A percentile compares a stretch with the other conserved stretches of the same genome.
Conservation (phyloP, 306 rosid genomes). For the Dryas drummondii region DNA sequence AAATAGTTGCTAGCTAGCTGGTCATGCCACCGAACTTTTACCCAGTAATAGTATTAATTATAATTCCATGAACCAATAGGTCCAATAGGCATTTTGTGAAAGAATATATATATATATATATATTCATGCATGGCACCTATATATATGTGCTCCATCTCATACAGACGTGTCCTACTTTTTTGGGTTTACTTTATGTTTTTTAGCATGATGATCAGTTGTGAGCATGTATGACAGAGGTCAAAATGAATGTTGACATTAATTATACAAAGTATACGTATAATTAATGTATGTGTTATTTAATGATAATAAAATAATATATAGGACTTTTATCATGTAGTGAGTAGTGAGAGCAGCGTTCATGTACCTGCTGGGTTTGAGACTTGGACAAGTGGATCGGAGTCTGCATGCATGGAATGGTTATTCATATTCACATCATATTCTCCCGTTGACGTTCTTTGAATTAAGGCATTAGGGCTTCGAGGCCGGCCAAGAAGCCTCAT, state of each 20-base stretch:
- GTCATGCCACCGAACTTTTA: too few species aligned
- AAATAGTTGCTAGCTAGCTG: too few species aligned
- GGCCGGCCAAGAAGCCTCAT: conserved; percentile 6
- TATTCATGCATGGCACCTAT: not conserved
- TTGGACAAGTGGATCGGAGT: not conserved
- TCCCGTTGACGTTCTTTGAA: conserved; percentile 23
- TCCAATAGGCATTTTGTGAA: not conserved
- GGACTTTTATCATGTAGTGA: not conserved
- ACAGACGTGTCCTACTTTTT: not conserved
- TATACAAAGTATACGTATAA: not conserved
- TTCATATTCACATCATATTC: not conserved
- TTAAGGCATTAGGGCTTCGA: not conserved
- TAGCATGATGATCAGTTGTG: not conserved
- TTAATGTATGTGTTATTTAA: too few species aligned
- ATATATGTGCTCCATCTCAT: not conserved
- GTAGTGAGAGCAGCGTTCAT: conserved; percentile 21
- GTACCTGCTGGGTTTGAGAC: conserved; percentile 16
- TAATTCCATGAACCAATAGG: too few species aligned
- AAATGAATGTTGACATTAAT: not conserved
- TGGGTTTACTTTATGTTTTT: not conserved
- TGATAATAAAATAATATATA: not conserved
- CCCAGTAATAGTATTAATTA: too few species aligned
- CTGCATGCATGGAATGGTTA: not conserved
- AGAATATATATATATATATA: not conserved
- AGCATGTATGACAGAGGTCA: not conserved